Base-by-base conservation (phyloP, 352 stramenopile genomes). In the Pythium vanterpoolii region DNA sequence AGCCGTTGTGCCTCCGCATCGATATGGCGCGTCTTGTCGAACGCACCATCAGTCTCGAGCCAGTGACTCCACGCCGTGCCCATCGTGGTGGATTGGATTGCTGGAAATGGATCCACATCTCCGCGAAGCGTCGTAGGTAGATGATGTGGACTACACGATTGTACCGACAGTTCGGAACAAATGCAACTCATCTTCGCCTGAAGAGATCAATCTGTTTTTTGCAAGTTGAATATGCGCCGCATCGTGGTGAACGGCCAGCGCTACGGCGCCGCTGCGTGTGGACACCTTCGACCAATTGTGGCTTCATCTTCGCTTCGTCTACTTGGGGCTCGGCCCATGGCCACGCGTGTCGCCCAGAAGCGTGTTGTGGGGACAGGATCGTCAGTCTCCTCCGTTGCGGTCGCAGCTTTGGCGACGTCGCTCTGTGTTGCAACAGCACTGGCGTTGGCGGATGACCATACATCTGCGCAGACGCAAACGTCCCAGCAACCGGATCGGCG, bases 51-150 rank as follows among this genome's bases (percentile, higher is more conserved):
- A 16, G 33, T 16, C 34, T 69, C 62, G 3, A 60, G 62, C 62
- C 55, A 69, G 2, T 40, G 54, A 31, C 62, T 69, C 62, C 62
- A 69, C 23, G 55, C 33, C n/a, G 53, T 60, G 39, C 61, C 61
- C 61, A 68, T 68, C 9, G 40, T 16, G 24, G 28, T 49, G 0
- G 26, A 27, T 27, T 16, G 18, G 26, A 24, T 52, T 9, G 18
- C 0, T 42, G 9, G 34, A 23, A 23, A 14, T 38, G 26, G 21
- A 43, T 33, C 53, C n/a, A n/a, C n/a, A n/a, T n/a, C n/a, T n/a
- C n/a, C n/a, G 6, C 31, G 11, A 55, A 62, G 33, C 23, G 34
- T 30, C 47, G 31, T 26, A n/a, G n/a, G n/a, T n/a, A 9, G 7
- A 2, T 3, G 3, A 14, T 47, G 36, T 45, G 50, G 24, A 57